Conservation (phyloP, 139 green algal species). For the Edaphochlamys debaryana region DNA sequence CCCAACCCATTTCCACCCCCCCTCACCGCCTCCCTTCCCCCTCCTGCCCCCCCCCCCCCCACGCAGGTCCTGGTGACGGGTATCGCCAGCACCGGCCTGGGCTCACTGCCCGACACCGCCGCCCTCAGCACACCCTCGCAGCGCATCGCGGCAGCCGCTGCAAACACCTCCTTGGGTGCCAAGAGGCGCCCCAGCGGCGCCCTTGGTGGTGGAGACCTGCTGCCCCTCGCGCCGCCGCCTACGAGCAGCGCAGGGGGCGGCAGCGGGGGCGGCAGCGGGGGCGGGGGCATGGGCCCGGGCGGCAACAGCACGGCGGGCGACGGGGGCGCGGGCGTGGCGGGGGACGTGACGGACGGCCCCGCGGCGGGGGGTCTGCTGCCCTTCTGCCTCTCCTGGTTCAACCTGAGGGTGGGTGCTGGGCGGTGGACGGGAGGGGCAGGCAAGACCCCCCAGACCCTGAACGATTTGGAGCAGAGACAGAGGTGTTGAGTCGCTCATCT, state of each 20-base stretch:
- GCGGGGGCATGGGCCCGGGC: not conserved
- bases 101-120: not conserved
- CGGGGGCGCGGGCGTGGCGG: no score
- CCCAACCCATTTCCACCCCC: not conserved
- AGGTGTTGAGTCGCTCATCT: not conserved
- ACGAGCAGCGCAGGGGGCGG: not conserved
- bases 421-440: no score
- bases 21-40: not conserved
- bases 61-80: slow-evolving; percentile 2
- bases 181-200: not conserved
- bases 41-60: not conserved
- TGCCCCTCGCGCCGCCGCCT: not conserved
- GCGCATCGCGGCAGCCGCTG: no score
- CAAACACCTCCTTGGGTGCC: not conserved
- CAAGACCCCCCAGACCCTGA: no score
- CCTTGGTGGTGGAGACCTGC: no score
- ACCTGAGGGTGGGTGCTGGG: slow-evolving; percentile 4
- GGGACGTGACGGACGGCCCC: no score
- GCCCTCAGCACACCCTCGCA: not conserved
- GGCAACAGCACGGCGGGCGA: not conserved
- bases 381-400: slow-evolving; percentile 48
- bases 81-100: not conserved
- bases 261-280: not conserved
- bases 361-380: not conserved
- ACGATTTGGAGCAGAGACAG: no score